Conservation (phyloP, 2,329 filamentous ascomycete genomes). For the Xylaria sp. region DNA sequence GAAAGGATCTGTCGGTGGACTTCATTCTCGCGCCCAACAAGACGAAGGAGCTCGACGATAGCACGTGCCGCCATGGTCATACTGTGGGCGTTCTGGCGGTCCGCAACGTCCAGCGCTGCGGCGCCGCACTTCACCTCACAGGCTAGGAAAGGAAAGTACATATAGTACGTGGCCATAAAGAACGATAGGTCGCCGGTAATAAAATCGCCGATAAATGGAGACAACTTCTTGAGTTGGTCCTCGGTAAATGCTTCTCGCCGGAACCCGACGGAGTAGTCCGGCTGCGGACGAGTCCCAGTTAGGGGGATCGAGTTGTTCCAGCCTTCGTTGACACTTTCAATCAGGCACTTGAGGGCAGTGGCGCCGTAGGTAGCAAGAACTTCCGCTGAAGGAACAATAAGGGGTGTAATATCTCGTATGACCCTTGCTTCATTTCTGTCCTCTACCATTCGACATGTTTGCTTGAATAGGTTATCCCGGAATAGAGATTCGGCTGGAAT, state of each 20-base stretch:
- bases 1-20: slow-evolving; percentile 55
- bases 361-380: slow-evolving; percentile 47
- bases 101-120: slow-evolving; percentile 52
- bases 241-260: slow-evolving; percentile 55
- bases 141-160: slow-evolving; percentile 63
- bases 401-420: slow-evolving; percentile 53
- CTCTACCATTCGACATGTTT: no score
- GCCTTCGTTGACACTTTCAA: slow-evolving; percentile 56
- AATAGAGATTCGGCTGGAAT: slow-evolving; percentile 53
- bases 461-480: slow-evolving; percentile 46
- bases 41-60: slow-evolving; percentile 54
- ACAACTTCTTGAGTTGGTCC: slow-evolving; percentile 56
- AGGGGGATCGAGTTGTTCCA: slow-evolving; percentile 54
- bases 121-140: slow-evolving; percentile 60
- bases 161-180: slow-evolving; percentile 59
- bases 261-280: slow-evolving; percentile 59
- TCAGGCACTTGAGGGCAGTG: slow-evolving; percentile 49
- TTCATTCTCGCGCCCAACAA: slow-evolving; percentile 52
- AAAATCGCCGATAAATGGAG: slow-evolving; percentile 52
- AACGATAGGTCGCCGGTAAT: slow-evolving; percentile 51
- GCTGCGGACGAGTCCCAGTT: slow-evolving; percentile 53
- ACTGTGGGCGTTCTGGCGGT: slow-evolving; percentile 56
- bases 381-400: slow-evolving; percentile 56
- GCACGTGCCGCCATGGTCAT: slow-evolving; percentile 55
- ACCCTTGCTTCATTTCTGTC: slow-evolving; percentile 53